Conservation (phyloP, 202 grass and related monocot species). For the Dendrocalamus latiflorus region DNA sequence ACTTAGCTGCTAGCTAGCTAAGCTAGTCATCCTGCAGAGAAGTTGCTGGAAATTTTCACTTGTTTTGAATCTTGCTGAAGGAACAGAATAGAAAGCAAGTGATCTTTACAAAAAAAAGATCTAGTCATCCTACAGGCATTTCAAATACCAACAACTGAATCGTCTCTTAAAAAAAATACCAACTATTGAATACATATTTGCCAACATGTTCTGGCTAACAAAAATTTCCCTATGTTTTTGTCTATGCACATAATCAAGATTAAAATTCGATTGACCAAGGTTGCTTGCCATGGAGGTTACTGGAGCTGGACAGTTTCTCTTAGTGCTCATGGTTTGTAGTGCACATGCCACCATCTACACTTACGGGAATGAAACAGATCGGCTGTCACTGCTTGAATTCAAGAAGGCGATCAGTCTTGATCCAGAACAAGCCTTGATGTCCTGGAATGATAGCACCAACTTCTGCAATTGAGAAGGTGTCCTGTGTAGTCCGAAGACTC, state of each 20-base stretch:
- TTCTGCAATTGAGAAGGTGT: constrained; percentile 38
- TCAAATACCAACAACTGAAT: no score
- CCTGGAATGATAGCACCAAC: constrained; percentile 32
- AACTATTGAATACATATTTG: no score
- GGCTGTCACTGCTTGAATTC: constrained; percentile 27
- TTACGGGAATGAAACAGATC: constrained; percentile 20
- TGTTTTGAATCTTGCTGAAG: no score
- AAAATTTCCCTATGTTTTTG: neutral
- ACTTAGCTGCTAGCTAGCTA: no score
- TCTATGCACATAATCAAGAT: neutral
- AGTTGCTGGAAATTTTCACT: no score
- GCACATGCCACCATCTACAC: neutral
- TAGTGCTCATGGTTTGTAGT: neutral
- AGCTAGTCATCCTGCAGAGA: no score
- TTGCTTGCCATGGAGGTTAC: neutral
- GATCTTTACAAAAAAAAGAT: no score
- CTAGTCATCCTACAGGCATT: no score
- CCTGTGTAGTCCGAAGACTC: neutral
- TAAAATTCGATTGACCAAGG: no score
- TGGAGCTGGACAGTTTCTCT: neutral
- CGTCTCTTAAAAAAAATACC: no score
- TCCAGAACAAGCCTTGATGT: constrained; percentile 26
- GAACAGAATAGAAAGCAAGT: no score
- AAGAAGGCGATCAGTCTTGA: constrained; percentile 5
- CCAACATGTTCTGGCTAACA: no score